phyloP scores from a whole-genome alignment of 306 rosid species.

The Rubus idaeus region DNA sequence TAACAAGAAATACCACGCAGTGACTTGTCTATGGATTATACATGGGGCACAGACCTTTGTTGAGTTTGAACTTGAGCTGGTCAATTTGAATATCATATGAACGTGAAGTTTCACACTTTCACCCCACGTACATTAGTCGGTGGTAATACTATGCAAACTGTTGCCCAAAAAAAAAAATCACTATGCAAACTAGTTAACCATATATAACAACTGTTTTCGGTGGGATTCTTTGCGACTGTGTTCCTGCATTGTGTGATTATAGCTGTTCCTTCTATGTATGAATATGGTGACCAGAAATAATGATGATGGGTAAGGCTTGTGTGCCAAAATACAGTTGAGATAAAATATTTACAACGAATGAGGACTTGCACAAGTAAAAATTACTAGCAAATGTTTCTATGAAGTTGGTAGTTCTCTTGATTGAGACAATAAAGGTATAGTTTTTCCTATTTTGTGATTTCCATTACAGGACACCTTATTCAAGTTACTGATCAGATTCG shows the following conservation, averaged over 20 bases:
- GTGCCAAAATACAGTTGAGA: background rate
- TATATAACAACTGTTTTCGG: background rate
- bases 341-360: background rate
- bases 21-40: background rate
- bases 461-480: too few species aligned
- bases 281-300: background rate
- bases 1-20: background rate
- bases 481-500: background rate
- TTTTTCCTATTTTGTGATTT: too few species aligned
- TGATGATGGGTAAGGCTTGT: background rate
- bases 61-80: background rate
- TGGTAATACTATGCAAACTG: slow-evolving; percentile 7
- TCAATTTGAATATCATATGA: background rate
- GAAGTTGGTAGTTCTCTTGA: too few species aligned
- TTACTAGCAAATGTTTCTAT: background rate
- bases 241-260: background rate
- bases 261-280: background rate
- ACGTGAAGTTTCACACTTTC: background rate
- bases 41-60: slow-evolving; percentile 1
- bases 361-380: background rate
- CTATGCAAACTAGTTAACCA: slow-evolving; percentile 1
- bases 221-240: background rate
- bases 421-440: too few species aligned
- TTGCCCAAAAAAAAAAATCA: too few species aligned
- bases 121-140: background rate